Percentiles rank a stretch among this genome's conserved stretches.
Evolutionary conservation across 306 rosid genomes (phyloP).

Genomic region (Lithocarpus polystachyus): DNA sequence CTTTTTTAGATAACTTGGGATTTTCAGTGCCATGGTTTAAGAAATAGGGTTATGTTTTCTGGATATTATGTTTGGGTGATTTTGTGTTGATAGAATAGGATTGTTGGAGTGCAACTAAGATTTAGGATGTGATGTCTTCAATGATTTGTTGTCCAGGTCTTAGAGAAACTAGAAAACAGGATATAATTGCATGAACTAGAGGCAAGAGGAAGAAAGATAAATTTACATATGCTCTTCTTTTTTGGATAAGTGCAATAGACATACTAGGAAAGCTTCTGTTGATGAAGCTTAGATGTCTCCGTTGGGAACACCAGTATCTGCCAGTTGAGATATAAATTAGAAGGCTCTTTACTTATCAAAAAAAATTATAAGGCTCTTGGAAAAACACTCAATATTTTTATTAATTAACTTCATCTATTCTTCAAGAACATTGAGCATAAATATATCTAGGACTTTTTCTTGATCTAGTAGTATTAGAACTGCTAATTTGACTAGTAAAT

Average conservation of each 20-base stretch:
- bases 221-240: not conserved
- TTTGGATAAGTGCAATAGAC: not conserved
- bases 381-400: too few species aligned
- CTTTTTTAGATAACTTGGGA: not conserved
- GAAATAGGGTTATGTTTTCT: not conserved
- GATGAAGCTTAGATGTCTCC: not conserved
- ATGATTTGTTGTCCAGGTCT: not conserved
- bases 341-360: too few species aligned
- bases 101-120: not conserved
- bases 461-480: too few species aligned
- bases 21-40: not conserved
- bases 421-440: too few species aligned
- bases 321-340: too few species aligned
- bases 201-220: not conserved
- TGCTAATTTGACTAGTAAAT: too few species aligned
- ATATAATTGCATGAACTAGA: not conserved
- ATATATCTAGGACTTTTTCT: too few species aligned
- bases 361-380: too few species aligned
- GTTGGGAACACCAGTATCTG: too few species aligned
- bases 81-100: not conserved
- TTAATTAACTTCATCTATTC: too few species aligned
- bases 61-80: not conserved
- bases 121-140: not conserved
- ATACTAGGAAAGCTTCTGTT: not conserved
- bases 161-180: not conserved